Conservation (phyloP, 2,329 filamentous ascomycete genomes). For the Lanzia echinophila region DNA sequence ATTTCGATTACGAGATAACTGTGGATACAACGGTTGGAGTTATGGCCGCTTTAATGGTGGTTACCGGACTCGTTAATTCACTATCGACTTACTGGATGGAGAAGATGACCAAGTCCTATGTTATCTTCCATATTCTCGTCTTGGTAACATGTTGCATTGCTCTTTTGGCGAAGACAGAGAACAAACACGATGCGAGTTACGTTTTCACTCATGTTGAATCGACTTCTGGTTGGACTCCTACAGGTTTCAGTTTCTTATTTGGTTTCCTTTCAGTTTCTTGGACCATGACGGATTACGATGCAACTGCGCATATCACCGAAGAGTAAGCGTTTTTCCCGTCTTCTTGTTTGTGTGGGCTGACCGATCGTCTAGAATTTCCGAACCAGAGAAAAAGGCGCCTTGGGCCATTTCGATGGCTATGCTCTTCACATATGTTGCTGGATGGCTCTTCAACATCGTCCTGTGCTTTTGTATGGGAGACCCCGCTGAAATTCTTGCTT, state of each 20-base stretch:
- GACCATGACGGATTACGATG: slow-evolving; percentile 53
- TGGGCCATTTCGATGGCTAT: slow-evolving; percentile 51
- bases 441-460: slow-evolving; percentile 52
- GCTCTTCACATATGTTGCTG: slow-evolving; percentile 47
- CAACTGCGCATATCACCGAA: slow-evolving; percentile 42
- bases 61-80: slow-evolving; percentile 48
- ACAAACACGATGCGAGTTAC: slow-evolving; percentile 45
- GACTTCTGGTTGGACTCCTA: slow-evolving; percentile 46
- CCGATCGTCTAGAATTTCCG: slow-evolving; percentile 31
- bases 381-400: slow-evolving; percentile 45
- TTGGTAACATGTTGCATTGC: slow-evolving; percentile 45
- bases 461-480: slow-evolving; percentile 46
- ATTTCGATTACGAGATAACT: slow-evolving; percentile 43
- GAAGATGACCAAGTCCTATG: slow-evolving; percentile 50
- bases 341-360: slow-evolving; percentile 7
- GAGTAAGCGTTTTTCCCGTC: slow-evolving; percentile 30
- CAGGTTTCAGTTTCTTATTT: slow-evolving; percentile 51
- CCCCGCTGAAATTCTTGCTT: slow-evolving; percentile 38
- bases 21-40: slow-evolving; percentile 43
- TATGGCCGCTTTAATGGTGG: slow-evolving; percentile 47
- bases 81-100: slow-evolving; percentile 52
- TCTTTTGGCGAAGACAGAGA: slow-evolving; percentile 42
- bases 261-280: slow-evolving; percentile 53
- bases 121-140: slow-evolving; percentile 48
- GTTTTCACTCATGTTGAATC: slow-evolving; percentile 49